Percentiles rank a stretch among this genome's conserved stretches.
Conservation (phyloP, 75 land plant genomes). For the Selaginella tamariscina region DNA sequence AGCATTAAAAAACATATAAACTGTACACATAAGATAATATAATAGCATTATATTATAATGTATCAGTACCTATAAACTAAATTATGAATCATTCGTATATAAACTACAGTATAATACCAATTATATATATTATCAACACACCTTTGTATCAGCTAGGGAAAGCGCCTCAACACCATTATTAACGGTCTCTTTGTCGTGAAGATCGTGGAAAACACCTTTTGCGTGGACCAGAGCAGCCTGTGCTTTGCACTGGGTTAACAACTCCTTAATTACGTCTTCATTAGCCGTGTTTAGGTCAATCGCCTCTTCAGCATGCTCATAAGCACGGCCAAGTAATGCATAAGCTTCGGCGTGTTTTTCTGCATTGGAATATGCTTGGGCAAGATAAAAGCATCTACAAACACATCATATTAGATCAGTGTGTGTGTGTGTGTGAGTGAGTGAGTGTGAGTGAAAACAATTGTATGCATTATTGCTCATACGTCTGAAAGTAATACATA, state of each 20-base stretch:
- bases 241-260: conserved; percentile 41
- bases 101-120: too few relatives aligned
- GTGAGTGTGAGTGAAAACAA: neutral
- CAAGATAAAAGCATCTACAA: conserved; percentile 82
- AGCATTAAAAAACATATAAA: too few relatives aligned
- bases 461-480: neutral
- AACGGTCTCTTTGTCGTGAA: conserved; percentile 49
- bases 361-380: conserved; percentile 65
- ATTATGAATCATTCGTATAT: too few relatives aligned
- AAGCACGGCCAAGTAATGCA: conserved; percentile 50
- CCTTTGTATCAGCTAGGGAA: conserved; percentile 46
- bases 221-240: conserved; percentile 79
- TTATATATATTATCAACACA: too few relatives aligned
- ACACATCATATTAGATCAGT: neutral
- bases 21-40: too few relatives aligned
- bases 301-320: conserved; percentile 46
- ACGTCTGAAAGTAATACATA: neutral
- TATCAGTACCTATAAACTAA: too few relatives aligned
- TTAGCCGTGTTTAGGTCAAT: conserved; percentile 20
- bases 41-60: too few relatives aligned
- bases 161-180: conserved; percentile 56
- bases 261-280: conserved; percentile 41
- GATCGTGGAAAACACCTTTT: conserved; percentile 53
- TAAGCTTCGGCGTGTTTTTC: conserved; percentile 79
- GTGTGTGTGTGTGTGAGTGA: neutral